Evolutionary conservation across 2,329 filamentous ascomycete genomes (phyloP), one percentile per base, ranked within the genome.

Genomic region (Colletotrichum chrysophilum): DNA sequence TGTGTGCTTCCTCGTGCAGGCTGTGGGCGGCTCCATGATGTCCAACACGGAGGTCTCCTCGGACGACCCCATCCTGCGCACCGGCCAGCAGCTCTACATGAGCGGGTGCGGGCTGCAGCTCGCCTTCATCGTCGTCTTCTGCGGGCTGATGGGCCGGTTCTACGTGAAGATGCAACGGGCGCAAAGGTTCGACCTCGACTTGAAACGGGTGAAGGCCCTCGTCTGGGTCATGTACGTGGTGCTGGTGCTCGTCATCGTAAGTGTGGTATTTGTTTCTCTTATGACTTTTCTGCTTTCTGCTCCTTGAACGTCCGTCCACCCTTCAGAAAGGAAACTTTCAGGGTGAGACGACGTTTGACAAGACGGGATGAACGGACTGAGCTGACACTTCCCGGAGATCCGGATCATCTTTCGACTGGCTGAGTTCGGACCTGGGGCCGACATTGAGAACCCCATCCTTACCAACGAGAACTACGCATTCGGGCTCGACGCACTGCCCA

Each of bases 361-460:
- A 38, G 61, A 71, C 18, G 68, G 56, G 70, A 73, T 58, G 70
- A 66, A 74, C 74, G 58, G 65, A 61, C 74, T 36, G 61, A 75
- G 43, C 72, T 78, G 67, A 78, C 24, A 72, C 66, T 16, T 52
- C 55, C 18, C 66, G 61, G 66, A 90, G 86, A 80, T 88, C 32
- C 89, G 91, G 38, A 92, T 93, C 80, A 87, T 92, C 77, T 94
- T 89, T 82, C 90, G 91, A 34, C 85, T 94, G 3, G 81, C 86
- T 68, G 91, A 93, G 80, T 93, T 89, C 78, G 85, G 86, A 0
- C 83, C 84, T 5, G 89, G 89, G 13, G 79, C 88, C 24, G 81
- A 82, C 55, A 78, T 80, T 7, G 77, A 82, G n/a, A 89, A 89
- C 79, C 82, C 84, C 0, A 82, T 90, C 24, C 86, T 88, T 1